Evolutionary conservation across 2,329 filamentous ascomycete genomes (phyloP).

Genomic region (Ciborinia camelliae): DNA sequence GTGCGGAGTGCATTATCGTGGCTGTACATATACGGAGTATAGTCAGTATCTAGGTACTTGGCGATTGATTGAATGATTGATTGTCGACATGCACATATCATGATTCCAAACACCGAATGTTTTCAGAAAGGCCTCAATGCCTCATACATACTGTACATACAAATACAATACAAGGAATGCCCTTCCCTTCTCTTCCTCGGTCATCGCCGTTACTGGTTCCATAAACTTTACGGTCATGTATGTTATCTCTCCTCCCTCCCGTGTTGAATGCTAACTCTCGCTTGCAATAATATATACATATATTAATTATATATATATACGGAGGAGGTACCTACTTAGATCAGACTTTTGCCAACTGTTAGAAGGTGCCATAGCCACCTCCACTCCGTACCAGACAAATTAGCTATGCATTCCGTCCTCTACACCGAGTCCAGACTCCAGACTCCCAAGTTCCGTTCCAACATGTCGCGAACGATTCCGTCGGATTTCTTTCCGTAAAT

Average conservation of each 20-base stretch:
- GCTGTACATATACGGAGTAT: background rate
- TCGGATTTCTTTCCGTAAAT: background rate
- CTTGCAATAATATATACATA: no score
- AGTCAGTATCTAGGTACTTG: background rate
- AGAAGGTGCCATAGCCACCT: background rate
- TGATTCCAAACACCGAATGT: background rate
- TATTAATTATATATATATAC: no score
- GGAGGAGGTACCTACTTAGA: background rate
- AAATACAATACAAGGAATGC: background rate
- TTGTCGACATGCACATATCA: background rate
- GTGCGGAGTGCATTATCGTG: background rate
- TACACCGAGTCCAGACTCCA: no score
- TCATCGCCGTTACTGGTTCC: background rate
- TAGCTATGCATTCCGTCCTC: background rate
- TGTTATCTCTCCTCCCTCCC: background rate
- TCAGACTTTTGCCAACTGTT: background rate
- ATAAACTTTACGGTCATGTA: background rate
- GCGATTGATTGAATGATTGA: background rate
- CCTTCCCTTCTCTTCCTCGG: background rate
- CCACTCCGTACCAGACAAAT: background rate
- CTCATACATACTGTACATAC: no score
- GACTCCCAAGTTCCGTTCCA: background rate
- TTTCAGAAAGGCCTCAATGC: no score
- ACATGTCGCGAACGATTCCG: constrained; percentile 6
- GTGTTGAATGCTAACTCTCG: background rate